Conservation (phyloP, 129 eudicot genomes). For the Gnaphalium uliginosum region DNA sequence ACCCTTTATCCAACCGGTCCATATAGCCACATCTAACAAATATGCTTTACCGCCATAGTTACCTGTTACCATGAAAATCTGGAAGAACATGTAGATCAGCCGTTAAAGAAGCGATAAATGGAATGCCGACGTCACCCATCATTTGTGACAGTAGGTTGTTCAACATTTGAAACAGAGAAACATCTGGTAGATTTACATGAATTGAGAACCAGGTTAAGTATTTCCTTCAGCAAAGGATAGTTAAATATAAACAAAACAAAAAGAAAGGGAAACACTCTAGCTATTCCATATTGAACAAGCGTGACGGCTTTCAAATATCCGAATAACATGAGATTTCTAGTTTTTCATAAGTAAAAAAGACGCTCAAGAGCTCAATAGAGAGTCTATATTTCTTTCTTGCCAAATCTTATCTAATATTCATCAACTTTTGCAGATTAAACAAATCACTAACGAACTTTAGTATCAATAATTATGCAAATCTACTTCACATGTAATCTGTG, state of each 20-base stretch:
- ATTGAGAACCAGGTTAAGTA: background rate
- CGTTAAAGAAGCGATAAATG: conserved; percentile 85
- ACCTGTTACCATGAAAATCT: conserved; percentile 99
- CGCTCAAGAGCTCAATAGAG: background rate
- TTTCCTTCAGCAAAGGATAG: background rate
- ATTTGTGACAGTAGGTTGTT: conserved; percentile 66
- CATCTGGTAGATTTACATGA: conserved; percentile 48
- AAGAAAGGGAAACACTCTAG: background rate
- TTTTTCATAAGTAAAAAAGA: conserved; percentile 4
- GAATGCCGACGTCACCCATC: conserved; percentile 53
- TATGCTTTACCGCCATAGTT: conserved; percentile 12
- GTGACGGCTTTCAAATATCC: background rate
- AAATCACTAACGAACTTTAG: too few species aligned
- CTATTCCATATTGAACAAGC: conserved; percentile 7
- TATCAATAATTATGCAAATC: too few species aligned
- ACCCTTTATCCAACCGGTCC: background rate
- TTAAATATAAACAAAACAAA: background rate
- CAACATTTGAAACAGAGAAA: conserved; percentile 72
- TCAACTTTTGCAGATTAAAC: background rate
- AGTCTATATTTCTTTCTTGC: background rate
- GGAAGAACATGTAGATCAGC: conserved; percentile 84
- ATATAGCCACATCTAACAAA: conserved; percentile 15
- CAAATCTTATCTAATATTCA: background rate
- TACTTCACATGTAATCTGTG: too few species aligned
- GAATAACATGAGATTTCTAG: background rate